These are phyloP conservation scores for Sporopachydermia quercuum DNA, from an alignment of 805 yeast species.

Conservation along the genomic window DNA sequence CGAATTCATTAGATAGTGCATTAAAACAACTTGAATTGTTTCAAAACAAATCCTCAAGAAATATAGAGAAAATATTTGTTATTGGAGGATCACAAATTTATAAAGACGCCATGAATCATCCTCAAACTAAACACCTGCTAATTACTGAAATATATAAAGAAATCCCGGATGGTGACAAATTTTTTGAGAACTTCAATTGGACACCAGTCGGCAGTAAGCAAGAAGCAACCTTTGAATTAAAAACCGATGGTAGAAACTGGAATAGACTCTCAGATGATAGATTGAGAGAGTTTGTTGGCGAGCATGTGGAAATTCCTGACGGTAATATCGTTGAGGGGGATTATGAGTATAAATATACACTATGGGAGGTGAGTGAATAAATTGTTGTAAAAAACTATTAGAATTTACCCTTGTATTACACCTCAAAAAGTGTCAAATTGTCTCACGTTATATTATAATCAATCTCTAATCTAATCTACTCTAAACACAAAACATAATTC, in stretches of 20 bases:
- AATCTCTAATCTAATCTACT: no score
- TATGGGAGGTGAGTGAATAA: no score
- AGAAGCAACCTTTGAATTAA: conserved; percentile 1
- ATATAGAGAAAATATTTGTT: conserved; percentile 50
- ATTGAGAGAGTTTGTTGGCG: conserved; percentile 25
- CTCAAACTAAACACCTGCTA: conserved; percentile 37
- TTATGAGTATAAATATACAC: conserved; percentile 40
- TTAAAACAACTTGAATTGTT: conserved; percentile 17
- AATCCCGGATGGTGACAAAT: conserved; percentile 44
- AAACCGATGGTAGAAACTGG: conserved; percentile 11
- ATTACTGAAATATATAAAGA: conserved; percentile 50
- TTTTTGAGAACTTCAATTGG: conserved; percentile 24
- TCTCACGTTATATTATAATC: no score
- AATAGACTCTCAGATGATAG: conserved; percentile 18
- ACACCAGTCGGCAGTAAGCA: conserved; percentile 5
- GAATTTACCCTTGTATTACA: no score
- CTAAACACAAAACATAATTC: no score
- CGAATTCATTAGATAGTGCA: conserved; percentile 31
- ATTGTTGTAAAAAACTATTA: no score
- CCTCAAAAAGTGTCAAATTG: no score
- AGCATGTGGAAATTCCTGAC: conserved; percentile 13
- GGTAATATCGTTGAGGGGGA: conserved; percentile 30
- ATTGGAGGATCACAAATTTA: conserved; percentile 93
- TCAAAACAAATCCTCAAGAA: conserved; percentile 8
- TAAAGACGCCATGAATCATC: conserved; percentile 31